Conservation (phyloP, 73 alveolate genomes). For the Paraurostyla sp. region DNA sequence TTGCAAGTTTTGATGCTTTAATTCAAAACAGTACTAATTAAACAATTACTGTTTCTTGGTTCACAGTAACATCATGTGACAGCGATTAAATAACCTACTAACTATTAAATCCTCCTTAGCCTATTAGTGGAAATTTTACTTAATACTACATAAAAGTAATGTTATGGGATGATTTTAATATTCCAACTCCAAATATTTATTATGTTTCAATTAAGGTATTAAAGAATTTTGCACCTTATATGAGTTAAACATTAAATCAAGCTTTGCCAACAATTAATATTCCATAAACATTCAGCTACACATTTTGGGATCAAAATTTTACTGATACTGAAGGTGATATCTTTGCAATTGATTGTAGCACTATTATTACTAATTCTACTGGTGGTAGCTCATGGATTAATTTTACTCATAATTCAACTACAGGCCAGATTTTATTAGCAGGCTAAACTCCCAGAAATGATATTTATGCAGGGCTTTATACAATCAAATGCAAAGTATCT, state of each 20-base stretch:
- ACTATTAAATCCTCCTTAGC: background rate
- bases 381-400: too few species aligned
- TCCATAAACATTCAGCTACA: background rate
- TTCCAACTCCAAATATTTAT: background rate
- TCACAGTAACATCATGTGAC: background rate
- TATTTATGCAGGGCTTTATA: background rate
- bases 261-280: background rate
- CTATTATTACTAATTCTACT: background rate
- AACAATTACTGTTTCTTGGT: background rate
- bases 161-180: background rate
- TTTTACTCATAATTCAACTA: background rate
- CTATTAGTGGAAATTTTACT: background rate
- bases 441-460: slow-evolving; percentile 1
- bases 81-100: background rate
- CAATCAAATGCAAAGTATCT: background rate
- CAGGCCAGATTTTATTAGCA: background rate
- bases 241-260: background rate
- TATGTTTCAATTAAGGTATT: background rate
- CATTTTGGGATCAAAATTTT: background rate
- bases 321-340: background rate
- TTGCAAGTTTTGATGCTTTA: background rate
- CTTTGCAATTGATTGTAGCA: background rate
- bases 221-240: background rate
- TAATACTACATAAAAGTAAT: background rate
- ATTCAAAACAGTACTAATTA: background rate